phyloP scores from a whole-genome alignment of 768 basidiomycete species.

The Hygrophoropsis aurantiaca region DNA sequence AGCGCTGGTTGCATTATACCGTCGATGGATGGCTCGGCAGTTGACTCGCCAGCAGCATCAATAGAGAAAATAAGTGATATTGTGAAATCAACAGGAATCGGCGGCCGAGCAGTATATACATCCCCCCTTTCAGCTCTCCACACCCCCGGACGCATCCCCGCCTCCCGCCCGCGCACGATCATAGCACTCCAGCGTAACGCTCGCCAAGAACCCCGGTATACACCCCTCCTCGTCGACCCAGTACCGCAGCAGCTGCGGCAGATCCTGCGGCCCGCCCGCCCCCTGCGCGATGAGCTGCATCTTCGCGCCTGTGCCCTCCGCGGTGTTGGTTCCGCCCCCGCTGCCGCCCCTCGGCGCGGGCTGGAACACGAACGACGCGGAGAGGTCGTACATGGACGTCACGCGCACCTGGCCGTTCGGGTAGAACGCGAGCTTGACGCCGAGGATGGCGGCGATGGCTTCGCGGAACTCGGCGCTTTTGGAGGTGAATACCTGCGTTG shows the following conservation, averaged over 20 bases:
- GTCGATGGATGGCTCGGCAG: too few relatives aligned
- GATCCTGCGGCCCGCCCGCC: constrained; percentile 71
- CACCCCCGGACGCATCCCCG: not conserved
- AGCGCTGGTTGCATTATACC: too few relatives aligned
- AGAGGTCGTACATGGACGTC: constrained; percentile 87
- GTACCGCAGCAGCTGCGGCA: constrained; percentile 74
- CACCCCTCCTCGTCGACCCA: constrained; percentile 88
- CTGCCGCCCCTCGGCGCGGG: constrained; percentile 50
- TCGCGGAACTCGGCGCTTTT: constrained; percentile 92
- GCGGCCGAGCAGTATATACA: too few relatives aligned
- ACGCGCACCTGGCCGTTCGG: constrained; percentile 88
- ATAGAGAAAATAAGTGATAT: too few relatives aligned
- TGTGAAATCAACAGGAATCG: too few relatives aligned
- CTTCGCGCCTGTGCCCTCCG: constrained; percentile 40
- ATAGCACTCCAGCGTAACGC: constrained; percentile 85
- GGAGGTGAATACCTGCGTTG: constrained; percentile 67
- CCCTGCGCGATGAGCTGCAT: constrained; percentile 78
- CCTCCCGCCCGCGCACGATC: constrained; percentile 62
- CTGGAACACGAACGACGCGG: constrained; percentile 85
- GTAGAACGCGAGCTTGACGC: constrained; percentile 89
- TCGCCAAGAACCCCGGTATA: constrained; percentile 87
- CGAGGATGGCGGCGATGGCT: constrained; percentile 85
- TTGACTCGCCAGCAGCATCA: too few relatives aligned
- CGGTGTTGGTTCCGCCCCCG: too few relatives aligned
- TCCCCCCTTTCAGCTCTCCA: too few relatives aligned